A percentile compares a stretch with the other conserved stretches of the same genome.
These are phyloP conservation scores for Blastocystis sp. DNA, from an alignment of 352 stramenopile genomes.

Conservation along the genomic window DNA sequence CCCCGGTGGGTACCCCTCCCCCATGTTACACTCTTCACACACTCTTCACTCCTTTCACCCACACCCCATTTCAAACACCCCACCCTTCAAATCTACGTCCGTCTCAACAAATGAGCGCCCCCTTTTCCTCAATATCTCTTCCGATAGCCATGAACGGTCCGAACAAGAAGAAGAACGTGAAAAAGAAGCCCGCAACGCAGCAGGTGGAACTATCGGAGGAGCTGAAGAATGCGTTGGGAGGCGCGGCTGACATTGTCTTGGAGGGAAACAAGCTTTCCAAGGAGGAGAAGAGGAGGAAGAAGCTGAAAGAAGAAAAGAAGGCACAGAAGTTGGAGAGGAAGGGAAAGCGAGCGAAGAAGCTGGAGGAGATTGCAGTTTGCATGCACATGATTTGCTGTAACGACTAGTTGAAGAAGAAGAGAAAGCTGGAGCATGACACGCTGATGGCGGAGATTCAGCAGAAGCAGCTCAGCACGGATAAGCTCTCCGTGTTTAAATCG, in stretches of 20 bases:
- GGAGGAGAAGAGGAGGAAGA: slow-evolving; percentile 65
- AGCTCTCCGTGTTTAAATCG: slow-evolving; percentile 55
- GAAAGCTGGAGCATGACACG: slow-evolving; percentile 63
- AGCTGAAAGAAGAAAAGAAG: slow-evolving; percentile 69
- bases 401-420: slow-evolving; percentile 62
- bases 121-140: no score
- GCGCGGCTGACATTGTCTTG: slow-evolving; percentile 38
- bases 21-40: no score
- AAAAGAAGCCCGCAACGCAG: slow-evolving; percentile 5
- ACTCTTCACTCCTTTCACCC: no score
- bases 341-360: slow-evolving; percentile 64
- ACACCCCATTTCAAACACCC: no score
- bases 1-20: no score
- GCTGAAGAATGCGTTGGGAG: slow-evolving; percentile 58
- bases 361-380: slow-evolving; percentile 54
- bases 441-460: slow-evolving; percentile 69
- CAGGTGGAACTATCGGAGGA: slow-evolving; percentile 48
- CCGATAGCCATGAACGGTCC: slow-evolving; percentile 5
- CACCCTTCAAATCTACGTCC: no score
- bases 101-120: no score
- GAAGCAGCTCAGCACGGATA: slow-evolving; percentile 63
- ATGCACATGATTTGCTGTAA: slow-evolving; percentile 42
- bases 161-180: slow-evolving; percentile 37
- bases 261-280: slow-evolving; percentile 23
- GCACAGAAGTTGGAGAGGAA: slow-evolving; percentile 22